These are phyloP conservation scores for Fusarium sp. DNA, from an alignment of 2,329 filamentous ascomycete species.

Conservation along the genomic window DNA sequence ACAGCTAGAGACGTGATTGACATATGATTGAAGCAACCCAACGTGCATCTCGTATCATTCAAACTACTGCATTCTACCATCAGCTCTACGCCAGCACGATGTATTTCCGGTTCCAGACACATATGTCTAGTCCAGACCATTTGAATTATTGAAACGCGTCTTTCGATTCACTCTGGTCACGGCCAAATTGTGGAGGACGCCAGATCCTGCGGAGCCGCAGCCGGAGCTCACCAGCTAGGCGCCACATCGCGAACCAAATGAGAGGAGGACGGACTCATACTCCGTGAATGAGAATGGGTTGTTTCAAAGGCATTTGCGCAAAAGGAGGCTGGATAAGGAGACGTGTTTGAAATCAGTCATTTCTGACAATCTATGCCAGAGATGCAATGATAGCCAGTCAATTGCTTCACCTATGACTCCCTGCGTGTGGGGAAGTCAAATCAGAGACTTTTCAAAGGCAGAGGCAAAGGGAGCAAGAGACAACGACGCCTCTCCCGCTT, in stretches of 20 bases:
- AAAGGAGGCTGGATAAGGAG: constrained; percentile 4
- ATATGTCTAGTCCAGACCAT: not conserved
- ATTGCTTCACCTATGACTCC: constrained; percentile 3
- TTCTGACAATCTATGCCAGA: constrained; percentile 9
- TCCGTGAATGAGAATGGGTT: constrained; percentile 1
- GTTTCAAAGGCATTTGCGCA: constrained; percentile 12
- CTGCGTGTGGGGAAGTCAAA: constrained; percentile 11
- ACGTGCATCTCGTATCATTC: constrained; percentile 19
- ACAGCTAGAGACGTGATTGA: not conserved
- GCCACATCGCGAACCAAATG: not conserved
- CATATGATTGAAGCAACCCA: constrained; percentile 23
- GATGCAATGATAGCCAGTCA: not conserved
- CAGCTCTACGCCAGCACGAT: not conserved
- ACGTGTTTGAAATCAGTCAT: constrained; percentile 25
- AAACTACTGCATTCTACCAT: constrained; percentile 3
- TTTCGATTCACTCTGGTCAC: not conserved
- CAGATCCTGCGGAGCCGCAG: constrained; percentile 39
- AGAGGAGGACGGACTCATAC: not conserved
- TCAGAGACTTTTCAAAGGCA: not conserved
- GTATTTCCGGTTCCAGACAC: not conserved
- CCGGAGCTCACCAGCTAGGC: constrained; percentile 7
- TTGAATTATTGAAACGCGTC: constrained; percentile 6
- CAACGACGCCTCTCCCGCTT: constrained; percentile 41
- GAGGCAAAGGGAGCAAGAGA: constrained; percentile 27
- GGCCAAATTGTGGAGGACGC: constrained; percentile 27